A percentile compares a stretch with the other conserved stretches of the same genome.
These are phyloP conservation scores for Globisporangium sylvaticum DNA, from an alignment of 352 stramenopile genomes.

Conservation along the genomic window DNA sequence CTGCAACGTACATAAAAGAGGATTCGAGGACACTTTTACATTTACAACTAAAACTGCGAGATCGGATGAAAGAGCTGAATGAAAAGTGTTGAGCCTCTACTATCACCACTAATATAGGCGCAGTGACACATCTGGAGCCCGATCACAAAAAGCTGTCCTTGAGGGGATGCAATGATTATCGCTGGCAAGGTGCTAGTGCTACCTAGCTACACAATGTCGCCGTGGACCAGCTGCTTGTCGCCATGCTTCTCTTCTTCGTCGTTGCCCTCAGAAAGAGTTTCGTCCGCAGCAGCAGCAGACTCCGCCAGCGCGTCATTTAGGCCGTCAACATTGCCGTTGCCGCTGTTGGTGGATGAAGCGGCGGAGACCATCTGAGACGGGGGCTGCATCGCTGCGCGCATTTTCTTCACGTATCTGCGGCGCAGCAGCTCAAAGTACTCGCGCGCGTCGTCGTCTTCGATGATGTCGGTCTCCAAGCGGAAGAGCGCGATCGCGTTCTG, in stretches of 20 bases:
- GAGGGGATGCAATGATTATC: no score
- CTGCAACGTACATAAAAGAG: no score
- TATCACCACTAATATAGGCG: no score
- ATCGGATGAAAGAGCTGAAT: no score
- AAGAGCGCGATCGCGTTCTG: slow-evolving; percentile 72
- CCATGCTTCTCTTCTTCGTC: slow-evolving; percentile 6
- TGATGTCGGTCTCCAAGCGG: slow-evolving; percentile 40
- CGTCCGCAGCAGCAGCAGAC: background rate
- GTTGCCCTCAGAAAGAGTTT: background rate
- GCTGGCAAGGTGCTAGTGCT: no score
- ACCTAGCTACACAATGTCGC: slow-evolving; percentile 1
- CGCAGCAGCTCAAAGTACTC: slow-evolving; percentile 51
- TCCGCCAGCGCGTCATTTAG: background rate
- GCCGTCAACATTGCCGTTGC: background rate
- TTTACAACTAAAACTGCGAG: no score
- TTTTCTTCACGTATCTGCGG: slow-evolving; percentile 50
- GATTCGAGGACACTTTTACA: no score
- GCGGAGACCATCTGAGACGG: background rate
- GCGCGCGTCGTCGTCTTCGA: slow-evolving; percentile 44
- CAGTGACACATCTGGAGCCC: no score
- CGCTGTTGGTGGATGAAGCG: background rate
- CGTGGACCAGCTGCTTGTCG: slow-evolving; percentile 5
- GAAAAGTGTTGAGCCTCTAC: no score
- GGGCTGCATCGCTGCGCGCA: slow-evolving; percentile 22
- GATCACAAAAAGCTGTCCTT: no score